A percentile compares a stretch with the other conserved stretches of the same genome.
Conservation (phyloP, 805 yeast species). For the Cyberlindnera xylosilytica region DNA sequence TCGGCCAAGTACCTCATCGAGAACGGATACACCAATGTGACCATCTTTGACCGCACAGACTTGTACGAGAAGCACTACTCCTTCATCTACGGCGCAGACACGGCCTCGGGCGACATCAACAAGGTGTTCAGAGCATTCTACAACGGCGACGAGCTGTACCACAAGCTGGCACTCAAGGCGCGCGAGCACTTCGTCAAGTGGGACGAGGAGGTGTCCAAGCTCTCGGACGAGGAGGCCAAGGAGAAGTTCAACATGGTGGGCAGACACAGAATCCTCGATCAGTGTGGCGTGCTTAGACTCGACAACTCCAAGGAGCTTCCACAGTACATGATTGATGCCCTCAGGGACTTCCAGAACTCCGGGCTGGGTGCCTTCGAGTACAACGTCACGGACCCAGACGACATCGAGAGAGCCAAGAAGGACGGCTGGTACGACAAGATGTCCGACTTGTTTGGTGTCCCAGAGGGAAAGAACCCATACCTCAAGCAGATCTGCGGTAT, state of each 20-base stretch:
- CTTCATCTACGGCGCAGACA: conserved; percentile 37
- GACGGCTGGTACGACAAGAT: conserved; percentile 29
- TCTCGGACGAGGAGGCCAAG: conserved; percentile 13
- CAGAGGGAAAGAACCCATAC: conserved; percentile 12
- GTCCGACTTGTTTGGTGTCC: conserved; percentile 16
- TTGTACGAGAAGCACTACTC: conserved; percentile 28
- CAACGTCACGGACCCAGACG: conserved; percentile 29
- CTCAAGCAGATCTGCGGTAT: conserved; percentile 24
- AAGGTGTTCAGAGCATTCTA: conserved; percentile 38
- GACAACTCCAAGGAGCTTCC: conserved; percentile 11
- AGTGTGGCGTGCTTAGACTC: conserved; percentile 15
- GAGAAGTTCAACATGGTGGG: conserved; percentile 14
- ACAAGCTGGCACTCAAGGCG: conserved; percentile 24
- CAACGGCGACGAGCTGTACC: conserved; percentile 35
- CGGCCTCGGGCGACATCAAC: conserved; percentile 40
- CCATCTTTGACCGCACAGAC: conserved; percentile 37
- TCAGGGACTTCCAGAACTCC: conserved; percentile 11
- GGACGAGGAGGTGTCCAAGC: conserved; percentile 12
- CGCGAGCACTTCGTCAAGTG: conserved; percentile 12
- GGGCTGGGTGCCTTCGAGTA: conserved; percentile 17
- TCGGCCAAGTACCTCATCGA: conserved; percentile 39
- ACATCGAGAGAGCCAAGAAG: conserved; percentile 31
- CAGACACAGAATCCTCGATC: conserved; percentile 13
- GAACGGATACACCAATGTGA: conserved; percentile 36
- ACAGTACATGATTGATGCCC: conserved; percentile 7